Evolutionary conservation across 2,329 filamentous ascomycete species (phyloP).

Genomic region (Ophiostoma ips): DNA sequence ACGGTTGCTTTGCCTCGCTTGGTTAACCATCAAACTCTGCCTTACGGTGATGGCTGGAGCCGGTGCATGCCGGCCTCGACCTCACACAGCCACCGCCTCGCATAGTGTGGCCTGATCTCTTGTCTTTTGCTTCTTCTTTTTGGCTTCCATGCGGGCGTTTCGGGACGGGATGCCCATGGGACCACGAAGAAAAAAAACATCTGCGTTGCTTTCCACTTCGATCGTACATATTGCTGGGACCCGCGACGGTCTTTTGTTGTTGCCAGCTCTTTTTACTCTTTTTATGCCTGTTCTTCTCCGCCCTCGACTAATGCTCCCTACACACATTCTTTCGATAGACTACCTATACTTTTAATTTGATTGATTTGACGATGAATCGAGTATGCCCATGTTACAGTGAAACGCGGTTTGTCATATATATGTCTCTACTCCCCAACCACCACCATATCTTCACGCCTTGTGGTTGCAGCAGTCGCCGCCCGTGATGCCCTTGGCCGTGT

Average conservation of each 20-base stretch:
- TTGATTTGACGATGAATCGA: background rate
- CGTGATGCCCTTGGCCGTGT: slow-evolving; percentile 29
- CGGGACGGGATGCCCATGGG: slow-evolving; percentile 5
- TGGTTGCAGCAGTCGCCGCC: slow-evolving; percentile 42
- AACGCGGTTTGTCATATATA: too few relatives aligned
- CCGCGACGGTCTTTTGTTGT: background rate
- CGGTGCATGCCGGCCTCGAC: background rate
- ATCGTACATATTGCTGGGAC: slow-evolving; percentile 12
- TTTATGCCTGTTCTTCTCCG: background rate
- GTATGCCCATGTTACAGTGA: too few relatives aligned
- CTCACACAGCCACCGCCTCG: background rate
- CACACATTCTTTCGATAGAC: slow-evolving; percentile 2
- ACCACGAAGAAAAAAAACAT: slow-evolving; percentile 1
- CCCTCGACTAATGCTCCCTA: slow-evolving; percentile 2
- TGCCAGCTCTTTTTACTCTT: background rate
- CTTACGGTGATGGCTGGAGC: too few relatives aligned
- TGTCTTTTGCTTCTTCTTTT: background rate
- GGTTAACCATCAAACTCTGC: too few relatives aligned
- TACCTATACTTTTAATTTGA: slow-evolving; percentile 7
- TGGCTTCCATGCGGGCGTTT: slow-evolving; percentile 6
- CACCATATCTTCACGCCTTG: too few relatives aligned
- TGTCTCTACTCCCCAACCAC: too few relatives aligned
- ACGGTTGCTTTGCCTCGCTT: too few relatives aligned
- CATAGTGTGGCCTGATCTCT: too few relatives aligned
- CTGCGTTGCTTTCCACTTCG: slow-evolving; percentile 2